phyloP scores from a whole-genome alignment of 2,329 filamentous ascomycete genomes.

The Fusarium acutatum region DNA sequence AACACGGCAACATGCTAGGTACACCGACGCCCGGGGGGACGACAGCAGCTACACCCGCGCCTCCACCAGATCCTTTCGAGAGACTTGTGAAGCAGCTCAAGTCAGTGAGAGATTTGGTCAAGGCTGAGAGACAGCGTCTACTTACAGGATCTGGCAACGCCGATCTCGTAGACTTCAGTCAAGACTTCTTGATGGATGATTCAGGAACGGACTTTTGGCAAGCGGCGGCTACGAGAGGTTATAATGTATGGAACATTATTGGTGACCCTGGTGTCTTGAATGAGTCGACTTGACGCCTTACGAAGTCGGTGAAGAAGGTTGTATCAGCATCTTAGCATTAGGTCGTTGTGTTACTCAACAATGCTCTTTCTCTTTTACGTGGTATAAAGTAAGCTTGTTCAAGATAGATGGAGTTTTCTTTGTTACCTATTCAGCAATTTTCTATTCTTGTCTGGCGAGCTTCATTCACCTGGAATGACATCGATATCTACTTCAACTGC shows the following conservation, averaged over 20 bases:
- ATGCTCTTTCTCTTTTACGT: background rate
- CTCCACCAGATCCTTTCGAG: constrained; percentile 45
- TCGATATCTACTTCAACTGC: constrained; percentile 43
- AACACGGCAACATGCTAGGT: constrained; percentile 35
- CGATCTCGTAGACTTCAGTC: constrained; percentile 27
- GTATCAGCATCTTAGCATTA: background rate
- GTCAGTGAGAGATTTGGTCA: constrained; percentile 44
- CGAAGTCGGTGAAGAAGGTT: background rate
- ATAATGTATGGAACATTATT: constrained; percentile 41
- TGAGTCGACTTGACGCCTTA: constrained; percentile 6
- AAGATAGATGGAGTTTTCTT: background rate
- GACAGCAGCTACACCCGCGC: constrained; percentile 2
- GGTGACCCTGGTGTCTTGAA: constrained; percentile 40
- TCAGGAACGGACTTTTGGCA: constrained; percentile 41
- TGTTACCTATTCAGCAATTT: background rate
- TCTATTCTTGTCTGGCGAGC: background rate
- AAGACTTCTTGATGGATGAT: constrained; percentile 37
- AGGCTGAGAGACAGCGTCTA: constrained; percentile 43
- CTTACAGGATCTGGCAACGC: constrained; percentile 34
- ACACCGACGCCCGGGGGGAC: constrained; percentile 5
- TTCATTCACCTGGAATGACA: constrained; percentile 8
- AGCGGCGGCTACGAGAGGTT: constrained; percentile 30
- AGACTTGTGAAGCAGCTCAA: constrained; percentile 45
- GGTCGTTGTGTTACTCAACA: background rate
- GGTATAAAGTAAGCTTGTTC: background rate